Percentiles rank a stretch among this genome's conserved stretches.
phyloP scores from a whole-genome alignment of 106 monocot genomes.

The Allium sativum region DNA sequence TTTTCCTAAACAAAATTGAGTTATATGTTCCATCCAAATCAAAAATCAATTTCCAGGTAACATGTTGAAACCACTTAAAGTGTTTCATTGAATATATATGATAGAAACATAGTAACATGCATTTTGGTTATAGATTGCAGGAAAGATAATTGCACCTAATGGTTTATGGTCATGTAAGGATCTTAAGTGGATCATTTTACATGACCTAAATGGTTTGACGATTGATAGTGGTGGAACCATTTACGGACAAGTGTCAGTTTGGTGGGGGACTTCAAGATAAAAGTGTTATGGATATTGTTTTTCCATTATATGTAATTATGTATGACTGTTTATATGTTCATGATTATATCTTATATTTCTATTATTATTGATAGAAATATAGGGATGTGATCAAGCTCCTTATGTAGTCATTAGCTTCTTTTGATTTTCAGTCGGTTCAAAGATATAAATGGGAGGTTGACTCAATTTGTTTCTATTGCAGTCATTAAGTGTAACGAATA shows the following conservation, averaged over 20 bases:
- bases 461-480: background rate
- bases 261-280: conserved; percentile 9
- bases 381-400: background rate
- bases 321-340: background rate
- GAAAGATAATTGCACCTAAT: too few relatives aligned
- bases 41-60: too few relatives aligned
- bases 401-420: background rate
- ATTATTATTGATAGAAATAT: background rate
- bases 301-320: too few relatives aligned
- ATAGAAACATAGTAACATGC: too few relatives aligned
- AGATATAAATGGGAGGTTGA: too few relatives aligned
- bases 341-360: background rate
- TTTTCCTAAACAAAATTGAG: too few relatives aligned
- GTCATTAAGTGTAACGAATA: background rate
- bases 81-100: too few relatives aligned
- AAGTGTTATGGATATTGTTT: background rate
- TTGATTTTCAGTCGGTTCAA: background rate
- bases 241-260: conserved; percentile 2
- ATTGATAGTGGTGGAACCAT: background rate
- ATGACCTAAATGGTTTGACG: background rate
- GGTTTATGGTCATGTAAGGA: too few relatives aligned
- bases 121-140: too few relatives aligned
- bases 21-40: too few relatives aligned
- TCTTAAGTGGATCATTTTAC: too few relatives aligned
- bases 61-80: too few relatives aligned